Evolutionary conservation across 805 yeast genomes (phyloP), one percentile per base, ranked within the genome.

Genomic region (Saccharomycopsis amapae): DNA sequence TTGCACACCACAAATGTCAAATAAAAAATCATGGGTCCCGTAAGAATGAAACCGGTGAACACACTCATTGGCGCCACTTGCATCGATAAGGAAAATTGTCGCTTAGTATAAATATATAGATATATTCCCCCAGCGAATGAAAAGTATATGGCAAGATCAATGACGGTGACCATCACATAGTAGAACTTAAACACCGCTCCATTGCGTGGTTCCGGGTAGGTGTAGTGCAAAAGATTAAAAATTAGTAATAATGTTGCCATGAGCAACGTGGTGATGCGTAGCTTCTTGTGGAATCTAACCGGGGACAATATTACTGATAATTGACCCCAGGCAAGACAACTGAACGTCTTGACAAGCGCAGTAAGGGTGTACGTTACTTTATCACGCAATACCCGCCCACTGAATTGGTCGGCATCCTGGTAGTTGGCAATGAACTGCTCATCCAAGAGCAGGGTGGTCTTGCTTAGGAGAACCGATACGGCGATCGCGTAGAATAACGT

Each of bases 11-110:
- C 30, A 38, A 20, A 41, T 12, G 26, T 17, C 20, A 38, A n/a
- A 28, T 38, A 44, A 35, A 50, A 50, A n/a, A 42, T 23, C n/a
- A 50, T 17, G 13, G 53, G 51, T 15, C 42, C 36, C 6, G 48
- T n/a, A 23, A 45, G 9, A n/a, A 50, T 23, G 23, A 39, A 12
- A 13, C 23, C 18, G n/a, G 44, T 26, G 30, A 49, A 44, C 9
- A 31, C 18, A 5, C 44, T 39, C n/a, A 48, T 30, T 12, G 41
- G 22, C n/a, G 39, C 15, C 19, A 30, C n/a, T 13, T 41, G 13
- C 25, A 20, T 31, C 12, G n/a, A 9, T 25, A 44, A 28, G 12
- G 52, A 44, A 41, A 40, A 47, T 13, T 22, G n/a, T 10, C 46
- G 23, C 19, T 44, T 41, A 10, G 10, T n/a, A 17, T 12, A 44